phyloP scores from a whole-genome alignment of 306 rosid species.

The Vachellia collinsii region DNA sequence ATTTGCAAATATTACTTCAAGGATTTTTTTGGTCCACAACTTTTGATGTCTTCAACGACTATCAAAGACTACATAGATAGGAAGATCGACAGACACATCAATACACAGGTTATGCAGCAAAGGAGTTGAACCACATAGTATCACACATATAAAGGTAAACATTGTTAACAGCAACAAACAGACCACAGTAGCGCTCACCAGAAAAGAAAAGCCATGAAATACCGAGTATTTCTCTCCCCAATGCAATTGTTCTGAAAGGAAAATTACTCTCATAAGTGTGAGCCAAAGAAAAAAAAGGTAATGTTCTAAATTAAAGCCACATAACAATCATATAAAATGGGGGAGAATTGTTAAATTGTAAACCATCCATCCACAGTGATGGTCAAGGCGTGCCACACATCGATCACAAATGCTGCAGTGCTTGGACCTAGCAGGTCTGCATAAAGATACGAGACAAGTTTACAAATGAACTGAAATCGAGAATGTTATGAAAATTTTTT shows the following conservation, averaged over 20 bases:
- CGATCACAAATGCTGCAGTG: conserved; percentile 91
- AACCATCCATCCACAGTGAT: conserved; percentile 99
- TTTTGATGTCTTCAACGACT: neutral
- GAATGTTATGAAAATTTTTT: conserved; percentile 8
- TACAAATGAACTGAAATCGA: conserved; percentile 14
- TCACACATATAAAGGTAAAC: conserved; percentile 17
- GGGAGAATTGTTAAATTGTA: conserved; percentile 29
- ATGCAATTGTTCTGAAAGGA: conserved; percentile 90
- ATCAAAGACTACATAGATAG: neutral
- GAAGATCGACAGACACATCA: neutral
- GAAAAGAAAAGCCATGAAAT: conserved; percentile 88
- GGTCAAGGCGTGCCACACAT: conserved; percentile 96
- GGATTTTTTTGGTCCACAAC: neutral
- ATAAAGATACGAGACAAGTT: conserved; percentile 27
- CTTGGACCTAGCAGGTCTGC: conserved; percentile 98
- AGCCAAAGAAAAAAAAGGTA: conserved; percentile 17
- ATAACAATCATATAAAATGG: conserved; percentile 15
- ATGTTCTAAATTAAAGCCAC: conserved; percentile 17
- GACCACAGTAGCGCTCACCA: conserved; percentile 70
- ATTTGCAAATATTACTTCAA: neutral
- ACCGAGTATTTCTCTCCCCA: conserved; percentile 86
- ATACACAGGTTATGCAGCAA: neutral
- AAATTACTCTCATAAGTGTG: conserved; percentile 36
- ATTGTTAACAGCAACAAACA: conserved; percentile 22
- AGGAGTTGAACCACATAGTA: conserved; percentile 22